Evolutionary conservation across 192 early-diverging fungal genomes (phyloP).

Genomic region (Backusella macrospora): DNA sequence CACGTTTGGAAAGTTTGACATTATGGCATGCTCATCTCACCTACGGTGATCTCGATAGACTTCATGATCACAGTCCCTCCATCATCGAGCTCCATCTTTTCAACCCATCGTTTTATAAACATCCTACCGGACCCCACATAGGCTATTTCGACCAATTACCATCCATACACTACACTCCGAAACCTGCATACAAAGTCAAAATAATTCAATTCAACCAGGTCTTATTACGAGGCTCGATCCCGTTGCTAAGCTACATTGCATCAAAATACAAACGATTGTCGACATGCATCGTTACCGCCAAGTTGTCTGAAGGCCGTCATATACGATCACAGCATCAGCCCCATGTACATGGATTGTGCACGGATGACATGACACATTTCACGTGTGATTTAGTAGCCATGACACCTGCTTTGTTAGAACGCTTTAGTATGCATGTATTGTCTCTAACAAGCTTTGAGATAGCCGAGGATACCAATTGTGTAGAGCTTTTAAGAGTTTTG

Average conservation of each 20-base stretch:
- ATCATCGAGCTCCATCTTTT: background rate
- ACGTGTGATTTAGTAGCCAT: background rate
- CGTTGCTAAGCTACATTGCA: background rate
- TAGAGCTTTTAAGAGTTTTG: background rate
- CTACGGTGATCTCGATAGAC: background rate
- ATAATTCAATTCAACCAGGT: background rate
- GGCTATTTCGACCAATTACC: background rate
- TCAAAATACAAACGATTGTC: background rate
- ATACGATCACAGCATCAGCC: background rate
- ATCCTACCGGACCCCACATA: background rate
- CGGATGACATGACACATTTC: background rate
- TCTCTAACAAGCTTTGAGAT: background rate
- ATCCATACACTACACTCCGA: background rate
- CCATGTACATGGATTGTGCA: background rate
- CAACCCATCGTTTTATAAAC: background rate
- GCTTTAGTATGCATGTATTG: background rate
- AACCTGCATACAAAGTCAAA: background rate
- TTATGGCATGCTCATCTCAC: background rate
- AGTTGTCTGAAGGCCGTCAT: background rate
- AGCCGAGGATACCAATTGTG: background rate
- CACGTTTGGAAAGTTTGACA: background rate
- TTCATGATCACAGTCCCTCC: background rate
- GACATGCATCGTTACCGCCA: background rate
- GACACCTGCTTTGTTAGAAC: background rate
- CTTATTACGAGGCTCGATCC: background rate